These are phyloP conservation scores for Sanghuangporus sanghuang DNA, from an alignment of 1,284 basidiomycete species.

Conservation along the genomic window DNA sequence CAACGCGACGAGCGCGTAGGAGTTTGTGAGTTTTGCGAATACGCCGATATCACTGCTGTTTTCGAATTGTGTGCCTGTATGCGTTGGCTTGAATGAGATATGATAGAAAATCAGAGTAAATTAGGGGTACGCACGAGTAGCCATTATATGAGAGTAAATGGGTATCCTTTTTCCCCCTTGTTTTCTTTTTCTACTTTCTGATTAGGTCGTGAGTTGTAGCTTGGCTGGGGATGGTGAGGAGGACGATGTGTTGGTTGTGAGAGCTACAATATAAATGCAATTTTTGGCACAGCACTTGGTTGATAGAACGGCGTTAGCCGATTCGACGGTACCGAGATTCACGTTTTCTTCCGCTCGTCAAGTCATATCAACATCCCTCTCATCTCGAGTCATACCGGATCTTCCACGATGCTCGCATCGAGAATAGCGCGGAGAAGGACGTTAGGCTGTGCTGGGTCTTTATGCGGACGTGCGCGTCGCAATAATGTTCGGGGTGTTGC, in stretches of 20 bases:
- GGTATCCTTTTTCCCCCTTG: neutral
- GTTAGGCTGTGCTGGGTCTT: neutral
- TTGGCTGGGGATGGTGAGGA: neutral
- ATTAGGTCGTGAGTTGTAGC: neutral
- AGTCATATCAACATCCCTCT: neutral
- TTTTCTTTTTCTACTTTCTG: neutral
- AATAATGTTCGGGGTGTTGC: neutral
- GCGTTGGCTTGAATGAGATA: neutral
- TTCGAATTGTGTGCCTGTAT: constrained; percentile 86
- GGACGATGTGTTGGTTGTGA: neutral
- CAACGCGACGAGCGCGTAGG: constrained; percentile 88
- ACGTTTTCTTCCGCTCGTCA: neutral
- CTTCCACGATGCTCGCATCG: neutral
- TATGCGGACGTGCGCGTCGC: neutral
- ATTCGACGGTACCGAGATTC: neutral
- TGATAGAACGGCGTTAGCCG: neutral
- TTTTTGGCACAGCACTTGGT: constrained; percentile 1
- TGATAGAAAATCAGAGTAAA: constrained; percentile 1
- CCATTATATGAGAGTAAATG: constrained; percentile 38
- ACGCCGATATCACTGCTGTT: constrained; percentile 97
- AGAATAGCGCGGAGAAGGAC: neutral
- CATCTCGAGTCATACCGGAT: constrained; percentile 2
- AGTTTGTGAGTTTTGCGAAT: constrained; percentile 93
- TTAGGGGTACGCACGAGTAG: constrained; percentile 49
- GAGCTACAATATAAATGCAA: neutral